Evolutionary conservation across 805 yeast genomes (phyloP).

Genomic region (Yamadazyma sp.): DNA sequence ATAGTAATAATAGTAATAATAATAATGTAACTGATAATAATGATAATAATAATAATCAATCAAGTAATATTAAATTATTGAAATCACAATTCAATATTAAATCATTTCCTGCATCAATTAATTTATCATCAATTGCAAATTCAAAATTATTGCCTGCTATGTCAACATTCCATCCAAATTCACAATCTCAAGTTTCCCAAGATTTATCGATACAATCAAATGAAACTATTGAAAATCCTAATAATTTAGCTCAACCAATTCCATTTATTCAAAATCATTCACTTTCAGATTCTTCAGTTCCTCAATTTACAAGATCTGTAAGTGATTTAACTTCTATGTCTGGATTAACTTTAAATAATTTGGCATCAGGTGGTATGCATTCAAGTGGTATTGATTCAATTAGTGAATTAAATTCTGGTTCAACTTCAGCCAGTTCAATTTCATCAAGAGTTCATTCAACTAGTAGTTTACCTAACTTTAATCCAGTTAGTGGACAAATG

Average conservation of each 20-base stretch:
- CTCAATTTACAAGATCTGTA: no score
- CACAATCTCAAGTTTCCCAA: background rate
- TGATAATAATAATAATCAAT: background rate
- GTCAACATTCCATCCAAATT: conserved; percentile 18
- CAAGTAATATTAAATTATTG: conserved; percentile 20
- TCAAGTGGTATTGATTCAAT: background rate
- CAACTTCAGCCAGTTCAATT: background rate
- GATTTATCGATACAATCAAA: background rate
- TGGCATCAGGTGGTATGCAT: no score
- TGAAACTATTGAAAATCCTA: no score
- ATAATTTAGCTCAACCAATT: no score
- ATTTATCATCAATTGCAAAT: conserved; percentile 52
- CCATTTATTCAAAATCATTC: no score
- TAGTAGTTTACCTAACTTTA: conserved; percentile 1
- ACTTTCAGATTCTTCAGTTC: no score
- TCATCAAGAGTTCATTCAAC: background rate
- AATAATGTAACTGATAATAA: background rate
- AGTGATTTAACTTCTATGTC: no score
- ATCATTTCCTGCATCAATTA: conserved; percentile 51
- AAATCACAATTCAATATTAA: conserved; percentile 25
- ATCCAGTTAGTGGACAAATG: no score
- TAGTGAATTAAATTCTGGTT: background rate
- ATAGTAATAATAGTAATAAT: background rate
- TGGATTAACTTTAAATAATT: no score
- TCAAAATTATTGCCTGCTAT: conserved; percentile 29